Conservation (phyloP, 768 basidiomycete genomes). For the Lactifluus piperatus region DNA sequence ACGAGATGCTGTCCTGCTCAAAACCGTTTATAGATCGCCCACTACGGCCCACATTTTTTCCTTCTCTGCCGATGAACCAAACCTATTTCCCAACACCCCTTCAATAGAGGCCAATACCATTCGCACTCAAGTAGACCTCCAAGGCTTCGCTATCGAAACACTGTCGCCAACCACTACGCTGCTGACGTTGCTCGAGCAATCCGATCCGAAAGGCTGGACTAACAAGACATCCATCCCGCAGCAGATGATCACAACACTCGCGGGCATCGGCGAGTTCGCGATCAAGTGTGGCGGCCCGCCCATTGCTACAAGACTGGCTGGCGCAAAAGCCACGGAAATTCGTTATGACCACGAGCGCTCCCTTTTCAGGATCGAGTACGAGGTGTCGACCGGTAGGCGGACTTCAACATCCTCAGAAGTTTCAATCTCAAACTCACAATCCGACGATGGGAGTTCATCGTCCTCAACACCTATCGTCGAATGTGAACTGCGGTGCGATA, state of each 20-base stretch:
- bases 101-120: conserved; percentile 67
- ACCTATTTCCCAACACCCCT: conserved; percentile 72
- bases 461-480: conserved; percentile 50
- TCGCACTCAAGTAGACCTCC: conserved; percentile 93
- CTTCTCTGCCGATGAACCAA: conserved; percentile 85
- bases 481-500: conserved; percentile 86
- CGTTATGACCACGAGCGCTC: conserved; percentile 85
- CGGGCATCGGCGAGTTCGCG: conserved; percentile 90
- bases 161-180: conserved; percentile 92
- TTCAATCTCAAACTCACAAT: conserved; percentile 11
- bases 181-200: conserved; percentile 90
- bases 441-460: conserved; percentile 21
- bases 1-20: conserved; percentile 82
- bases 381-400: conserved; percentile 47
- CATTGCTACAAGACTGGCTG: conserved; percentile 72
- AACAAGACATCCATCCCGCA: conserved; percentile 90
- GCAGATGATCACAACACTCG: conserved; percentile 84
- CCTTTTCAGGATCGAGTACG: conserved; percentile 78
- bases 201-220: conserved; percentile 95
- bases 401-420: conserved; percentile 17
- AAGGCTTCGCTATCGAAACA: conserved; percentile 95
- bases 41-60: conserved; percentile 92
- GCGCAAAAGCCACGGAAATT: conserved; percentile 63
- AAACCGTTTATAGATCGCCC: conserved; percentile 95
- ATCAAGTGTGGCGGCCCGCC: conserved; percentile 96